Evolutionary conservation across 441 rosid species (phyloP), one percentile per base, ranked within the genome.

Genomic region (Eutrema salsugineum): DNA sequence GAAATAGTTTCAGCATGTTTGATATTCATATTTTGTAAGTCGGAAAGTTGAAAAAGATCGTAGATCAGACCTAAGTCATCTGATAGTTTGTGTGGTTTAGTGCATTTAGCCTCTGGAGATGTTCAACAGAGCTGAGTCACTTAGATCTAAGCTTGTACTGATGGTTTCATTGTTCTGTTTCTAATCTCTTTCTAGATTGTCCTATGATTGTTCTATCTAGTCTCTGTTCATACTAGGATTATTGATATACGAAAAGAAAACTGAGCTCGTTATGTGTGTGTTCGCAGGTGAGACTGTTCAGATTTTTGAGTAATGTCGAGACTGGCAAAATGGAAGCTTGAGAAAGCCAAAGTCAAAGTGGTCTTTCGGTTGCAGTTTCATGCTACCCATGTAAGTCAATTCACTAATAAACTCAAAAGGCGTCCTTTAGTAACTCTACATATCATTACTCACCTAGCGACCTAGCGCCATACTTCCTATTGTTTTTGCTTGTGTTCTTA

Each of bases 321-420:
- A 83, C 66, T 82, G 51, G 63, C 91, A 9, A 93, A 83, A 88
- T 93, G 98, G 99, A 93, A 87, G 86, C 76, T 86, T 48, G 99
- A 96, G 91, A 96, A 93, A 86, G 89, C 96, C 28, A 96, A 96
- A 90, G 90, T 87, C 28, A 96, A 96, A 86, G 97, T 96, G 50
- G 99, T 93, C 55, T 96, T 96, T 81, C 87, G 99, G 53, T 85
- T 96, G 53, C 99, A 93, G 70, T 96, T 96, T 80, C 97, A 96
- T 75, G 98, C 98, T 68, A 96, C 98, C 11, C 97, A 96, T 84
- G 99, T 96, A 86, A 83, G 97, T 83, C 75, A 27, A 55, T 4
- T 27, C 15, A 16, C 28, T 50, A 10, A 27, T 46, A 16, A 61
- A 1, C 62, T 61, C 22, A 30, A 11, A 40, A 48, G 33, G 27